These are phyloP conservation scores for Boletellus ananiceps DNA, from an alignment of 768 basidiomycete genomes.

Conservation along the genomic window DNA sequence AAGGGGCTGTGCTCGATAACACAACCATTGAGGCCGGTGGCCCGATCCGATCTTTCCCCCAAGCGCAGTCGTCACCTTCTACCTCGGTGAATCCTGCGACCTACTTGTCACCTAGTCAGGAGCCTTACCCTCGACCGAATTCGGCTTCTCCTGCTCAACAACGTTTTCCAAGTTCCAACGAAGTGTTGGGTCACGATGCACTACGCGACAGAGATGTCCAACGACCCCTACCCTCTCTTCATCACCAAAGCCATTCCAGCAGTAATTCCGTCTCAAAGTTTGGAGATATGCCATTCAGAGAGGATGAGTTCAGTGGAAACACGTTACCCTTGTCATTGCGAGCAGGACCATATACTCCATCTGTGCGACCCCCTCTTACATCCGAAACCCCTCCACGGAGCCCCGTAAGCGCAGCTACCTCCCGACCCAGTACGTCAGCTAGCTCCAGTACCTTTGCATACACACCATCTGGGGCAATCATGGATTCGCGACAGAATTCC, in stretches of 20 bases:
- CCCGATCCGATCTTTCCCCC: constrained; percentile 19
- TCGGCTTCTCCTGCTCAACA: constrained; percentile 45
- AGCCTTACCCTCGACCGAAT: constrained; percentile 59
- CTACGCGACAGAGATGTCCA: constrained; percentile 29
- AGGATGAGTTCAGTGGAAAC: constrained; percentile 25
- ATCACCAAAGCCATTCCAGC: constrained; percentile 26
- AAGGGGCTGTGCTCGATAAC: constrained; percentile 18
- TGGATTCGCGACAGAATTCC: constrained; percentile 24
- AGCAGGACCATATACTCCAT: constrained; percentile 22
- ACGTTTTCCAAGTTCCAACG: constrained; percentile 22
- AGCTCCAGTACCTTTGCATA: constrained; percentile 25
- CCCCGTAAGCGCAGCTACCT: constrained; percentile 52
- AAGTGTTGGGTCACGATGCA: constrained; percentile 14
- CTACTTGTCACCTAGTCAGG: constrained; percentile 44
- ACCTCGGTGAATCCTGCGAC: constrained; percentile 16
- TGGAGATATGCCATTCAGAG: constrained; percentile 28
- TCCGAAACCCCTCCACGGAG: constrained; percentile 59
- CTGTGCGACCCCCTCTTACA: constrained; percentile 30
- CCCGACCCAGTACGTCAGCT: constrained; percentile 35
- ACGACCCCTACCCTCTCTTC: constrained; percentile 22
- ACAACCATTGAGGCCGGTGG: constrained; percentile 15
- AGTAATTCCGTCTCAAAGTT: constrained; percentile 29
- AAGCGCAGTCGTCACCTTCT: constrained; percentile 24
- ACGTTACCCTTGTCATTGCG: constrained; percentile 26
- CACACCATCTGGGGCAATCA: constrained; percentile 26